phyloP scores from a whole-genome alignment of 768 basidiomycete genomes.

The Boletus vermiculosoides region DNA sequence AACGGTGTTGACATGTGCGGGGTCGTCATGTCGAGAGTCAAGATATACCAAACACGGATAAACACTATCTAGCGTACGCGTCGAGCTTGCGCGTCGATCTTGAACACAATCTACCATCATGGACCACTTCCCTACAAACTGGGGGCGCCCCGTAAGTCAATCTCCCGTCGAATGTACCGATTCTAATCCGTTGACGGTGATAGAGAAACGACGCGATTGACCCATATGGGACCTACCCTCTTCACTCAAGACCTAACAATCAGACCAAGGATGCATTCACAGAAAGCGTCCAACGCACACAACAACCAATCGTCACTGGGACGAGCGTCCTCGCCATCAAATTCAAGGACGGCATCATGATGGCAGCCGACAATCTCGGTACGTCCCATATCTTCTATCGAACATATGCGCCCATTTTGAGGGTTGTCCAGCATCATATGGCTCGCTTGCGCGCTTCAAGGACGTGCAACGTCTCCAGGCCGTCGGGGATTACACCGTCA shows the following conservation, averaged over 20 bases:
- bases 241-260: slow-evolving; percentile 58
- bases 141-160: slow-evolving; percentile 70
- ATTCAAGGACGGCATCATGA: slow-evolving; percentile 96
- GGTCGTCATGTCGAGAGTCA: slow-evolving; percentile 22
- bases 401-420: neutral
- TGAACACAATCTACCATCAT: slow-evolving; percentile 37
- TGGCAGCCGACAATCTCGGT: slow-evolving; percentile 98
- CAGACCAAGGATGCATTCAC: slow-evolving; percentile 54
- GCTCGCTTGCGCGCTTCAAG: slow-evolving; percentile 95
- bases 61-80: slow-evolving; percentile 24
- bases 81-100: slow-evolving; percentile 22
- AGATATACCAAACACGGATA: slow-evolving; percentile 13
- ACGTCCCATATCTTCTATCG: slow-evolving; percentile 21
- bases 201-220: slow-evolving; percentile 78
- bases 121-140: slow-evolving; percentile 85
- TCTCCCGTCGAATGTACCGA: too few relatives aligned
- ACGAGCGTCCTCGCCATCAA: slow-evolving; percentile 94
- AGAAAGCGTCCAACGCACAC: slow-evolving; percentile 74
- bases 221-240: slow-evolving; percentile 73
- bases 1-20: slow-evolving; percentile 23
- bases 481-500: slow-evolving; percentile 78
- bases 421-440: slow-evolving; percentile 74
- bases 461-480: slow-evolving; percentile 86
- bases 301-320: slow-evolving; percentile 94
- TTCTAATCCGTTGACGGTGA: neutral